Evolutionary conservation across 257 asterid genomes (phyloP), one percentile per base, ranked within the genome.

Genomic region (Linaria vulgaris): DNA sequence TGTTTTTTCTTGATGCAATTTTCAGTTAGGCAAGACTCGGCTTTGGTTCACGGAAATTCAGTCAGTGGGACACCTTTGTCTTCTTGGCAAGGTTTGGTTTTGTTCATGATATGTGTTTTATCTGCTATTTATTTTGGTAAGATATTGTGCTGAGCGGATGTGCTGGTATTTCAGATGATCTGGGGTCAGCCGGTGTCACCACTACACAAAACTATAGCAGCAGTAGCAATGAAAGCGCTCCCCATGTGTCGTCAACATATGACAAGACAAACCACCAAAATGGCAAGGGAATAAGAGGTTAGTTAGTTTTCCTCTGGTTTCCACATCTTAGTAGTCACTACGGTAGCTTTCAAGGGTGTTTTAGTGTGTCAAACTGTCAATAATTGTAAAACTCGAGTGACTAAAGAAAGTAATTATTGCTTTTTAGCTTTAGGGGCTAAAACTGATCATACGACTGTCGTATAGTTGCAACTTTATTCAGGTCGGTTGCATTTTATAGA

Each of bases 151-250:
- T 59, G 27, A 21, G 53, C 22, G 60, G 43, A 9, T 47, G 13
- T 71, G 1, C 31, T 44, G 48, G 47, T 59, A 59, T 69, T 63
- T 56, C 80, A 90, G 97, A 82, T 71, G 90, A 87, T 56, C 56
- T 47, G 17, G 75, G 73, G 38, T 60, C 73, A 60, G 68, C 75
- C 38, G 78, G 71, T 45, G 59, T 72, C 11, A 27, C 70, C 45
- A 49, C 63, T 17, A 19, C 71, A 9, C 70, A 74, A 49, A 87
- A 80, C 68, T 76, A 77, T 73, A 75, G 94, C 82, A 79, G 85
- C 74, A 78, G 90, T 64, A 82, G 90, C 68, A 83, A 69, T 59
- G 97, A 87, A n/a, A 78, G 82, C 75, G 67, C 75, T 53, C 82
- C 83, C 64, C 69, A 60, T 61, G 43, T 69, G 21, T 64, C 80